Base-by-base conservation (phyloP, 148 eudicot species). In the Rhododendron vialii region DNA sequence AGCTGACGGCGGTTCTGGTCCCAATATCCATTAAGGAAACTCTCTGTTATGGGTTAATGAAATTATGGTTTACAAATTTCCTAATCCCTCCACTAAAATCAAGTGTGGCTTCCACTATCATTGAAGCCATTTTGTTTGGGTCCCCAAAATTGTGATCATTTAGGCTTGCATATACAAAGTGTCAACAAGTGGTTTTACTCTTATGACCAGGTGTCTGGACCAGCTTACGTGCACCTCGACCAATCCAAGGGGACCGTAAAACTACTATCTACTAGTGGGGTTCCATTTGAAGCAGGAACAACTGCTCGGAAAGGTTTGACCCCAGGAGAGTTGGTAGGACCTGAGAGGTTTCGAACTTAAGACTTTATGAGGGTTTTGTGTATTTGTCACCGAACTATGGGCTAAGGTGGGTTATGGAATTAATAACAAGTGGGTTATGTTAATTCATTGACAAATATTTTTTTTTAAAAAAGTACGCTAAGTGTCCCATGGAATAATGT, bases 41-140 rank as follows among this genome's bases (percentile, higher is more conserved):
- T 17, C 2, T 9, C 50, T 13, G 26, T 12, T 26, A 24, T 20
- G 17, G 26, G 76, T n/a, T 7, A 15, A 83, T 33, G 33, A 83
- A 80, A 86, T 80, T 17, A 33, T 75, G 76, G 69, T 65, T 50
- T 20, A 47, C 14, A 69, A 59, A 43, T 83, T 45, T 3, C 7
- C 10, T 45, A 82, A 35, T 36, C 82, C 53, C 30, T 22, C 87
- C 87, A 82, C 80, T 63, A 77, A 78, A 22, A 13, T 48, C 81
- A 81, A 86, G 80, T 87, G 88, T 86, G 78, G 85, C 85, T 51
- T 86, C 90, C 91, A 90, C 90, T 86, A 85, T 12, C 81, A 80
- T 41, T 86, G 76, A 57, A 81, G 33, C 73, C 57, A 1, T 1
- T 26, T 83, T 78, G 61, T 84, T 7, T 24, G 74, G 90, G 88